Evolutionary conservation across 306 rosid genomes (phyloP), one percentile per base, ranked within the genome.

Genomic region (Vachellia collinsii): DNA sequence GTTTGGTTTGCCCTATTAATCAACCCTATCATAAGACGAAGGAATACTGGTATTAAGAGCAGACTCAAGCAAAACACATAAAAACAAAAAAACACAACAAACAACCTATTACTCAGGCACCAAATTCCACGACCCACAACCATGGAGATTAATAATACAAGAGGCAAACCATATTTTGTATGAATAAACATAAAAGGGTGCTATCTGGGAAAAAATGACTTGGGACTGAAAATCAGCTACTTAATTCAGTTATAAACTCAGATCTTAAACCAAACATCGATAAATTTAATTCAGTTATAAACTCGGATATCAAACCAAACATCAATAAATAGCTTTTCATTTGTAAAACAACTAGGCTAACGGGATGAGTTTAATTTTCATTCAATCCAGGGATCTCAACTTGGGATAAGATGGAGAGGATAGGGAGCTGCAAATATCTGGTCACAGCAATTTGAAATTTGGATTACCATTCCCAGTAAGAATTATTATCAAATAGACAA

Each of bases 241-340:
- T 80, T 94, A 93, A 76, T 86, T 88, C 20, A 7, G 65, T 84
- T 90, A 97, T 19, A 12, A 88, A 83, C 72, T 41, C 51, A 41
- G 16, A n/a, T 41, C 34, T n/a, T 50, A 39, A 22, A 41, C 50
- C 72, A 67, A 39, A 42, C 51, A 67, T 67, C 48, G 41, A 67
- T 41, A n/a, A n/a, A n/a, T n/a, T 80, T 94, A 93, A 76, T 86
- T 88, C 20, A 7, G 65, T 84, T 90, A 97, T 19, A 12, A 88
- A 83, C 72, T 41, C 51, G n/a, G 16, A n/a, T 41, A 16, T n/a
- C 72, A 39, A 22, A 41, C 50, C 72, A 67, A 39, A 42, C 51
- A 67, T 67, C 48, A 19, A 67, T 41, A n/a, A 41, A 43, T 6
- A 41, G 51, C 29, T n/a, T 8, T 67, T 39, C 34, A 8, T 39